These are phyloP conservation scores for Nicotiana noctiflora DNA, from an alignment of 257 asterid genomes.

Conservation along the genomic window DNA sequence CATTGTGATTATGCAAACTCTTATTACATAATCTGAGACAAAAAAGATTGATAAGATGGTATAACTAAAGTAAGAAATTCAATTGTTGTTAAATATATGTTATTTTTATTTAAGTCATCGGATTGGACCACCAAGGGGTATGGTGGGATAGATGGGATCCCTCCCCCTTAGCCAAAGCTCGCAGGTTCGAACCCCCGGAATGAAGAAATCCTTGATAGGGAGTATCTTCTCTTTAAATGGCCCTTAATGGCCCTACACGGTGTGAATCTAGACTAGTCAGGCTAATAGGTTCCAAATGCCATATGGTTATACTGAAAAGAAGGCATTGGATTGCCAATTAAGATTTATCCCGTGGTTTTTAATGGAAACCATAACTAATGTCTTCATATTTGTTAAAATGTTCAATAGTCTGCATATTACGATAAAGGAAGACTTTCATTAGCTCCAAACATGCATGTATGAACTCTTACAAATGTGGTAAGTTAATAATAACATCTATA, in stretches of 20 bases:
- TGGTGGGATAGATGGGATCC: not conserved
- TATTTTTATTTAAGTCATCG: not conserved
- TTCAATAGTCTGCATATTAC: not conserved
- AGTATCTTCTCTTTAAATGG: not conserved
- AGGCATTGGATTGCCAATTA: not conserved
- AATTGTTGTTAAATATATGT: not conserved
- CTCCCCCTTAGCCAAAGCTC: not conserved
- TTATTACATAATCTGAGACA: not conserved
- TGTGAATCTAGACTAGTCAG: not conserved
- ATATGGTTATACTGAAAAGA: not conserved
- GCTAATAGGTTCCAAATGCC: too few relatives aligned
- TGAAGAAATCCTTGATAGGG: not conserved
- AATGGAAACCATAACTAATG: not conserved
- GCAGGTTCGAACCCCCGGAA: not conserved
- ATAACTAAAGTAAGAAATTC: not conserved
- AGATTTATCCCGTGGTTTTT: not conserved
- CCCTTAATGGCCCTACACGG: too few relatives aligned
- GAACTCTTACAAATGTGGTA: too few relatives aligned
- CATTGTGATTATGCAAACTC: not conserved
- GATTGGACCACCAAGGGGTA: not conserved
- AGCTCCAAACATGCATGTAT: too few relatives aligned
- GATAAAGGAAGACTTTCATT: too few relatives aligned
- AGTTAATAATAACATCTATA: too few relatives aligned
- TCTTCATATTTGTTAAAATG: not conserved
- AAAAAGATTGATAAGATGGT: not conserved